These are phyloP conservation scores for Hevea brasiliensis DNA, from an alignment of 345 rosid species.

Conservation along the genomic window DNA sequence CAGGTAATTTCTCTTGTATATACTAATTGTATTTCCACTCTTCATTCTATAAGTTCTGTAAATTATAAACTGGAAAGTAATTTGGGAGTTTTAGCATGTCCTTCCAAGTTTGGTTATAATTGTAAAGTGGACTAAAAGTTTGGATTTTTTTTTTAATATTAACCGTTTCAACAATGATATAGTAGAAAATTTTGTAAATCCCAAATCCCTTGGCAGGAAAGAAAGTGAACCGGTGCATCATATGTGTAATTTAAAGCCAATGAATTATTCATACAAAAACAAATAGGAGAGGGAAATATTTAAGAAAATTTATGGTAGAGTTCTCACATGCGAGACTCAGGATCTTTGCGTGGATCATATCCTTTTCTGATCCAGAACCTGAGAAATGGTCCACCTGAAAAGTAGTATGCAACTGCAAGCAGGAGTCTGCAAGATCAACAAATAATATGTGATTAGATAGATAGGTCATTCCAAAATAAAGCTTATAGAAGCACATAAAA, in stretches of 20 bases:
- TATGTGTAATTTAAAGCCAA: not conserved
- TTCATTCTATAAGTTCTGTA: too few relatives aligned
- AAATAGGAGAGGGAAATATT: not conserved
- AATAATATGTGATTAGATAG: conserved; percentile 10
- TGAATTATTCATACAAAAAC: not conserved
- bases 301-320: conserved; percentile 13
- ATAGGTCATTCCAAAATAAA: not conserved
- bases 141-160: too few relatives aligned
- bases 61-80: too few relatives aligned
- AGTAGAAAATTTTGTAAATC: not conserved
- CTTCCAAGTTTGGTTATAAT: too few relatives aligned
- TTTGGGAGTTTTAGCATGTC: too few relatives aligned
- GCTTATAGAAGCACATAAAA: conserved; percentile 1
- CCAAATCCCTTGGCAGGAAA: not conserved
- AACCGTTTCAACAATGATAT: not conserved
- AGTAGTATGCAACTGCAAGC: conserved; percentile 84
- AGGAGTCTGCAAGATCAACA: conserved; percentile 59
- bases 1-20: too few relatives aligned
- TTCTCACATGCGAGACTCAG: conserved; percentile 88
- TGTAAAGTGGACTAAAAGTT: too few relatives aligned
- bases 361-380: conserved; percentile 96
- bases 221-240: not conserved
- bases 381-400: conserved; percentile 81
- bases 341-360: conserved; percentile 95
- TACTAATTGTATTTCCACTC: too few relatives aligned